phyloP scores from a whole-genome alignment of 805 yeast genomes.

The Huiozyma sinensis region DNA sequence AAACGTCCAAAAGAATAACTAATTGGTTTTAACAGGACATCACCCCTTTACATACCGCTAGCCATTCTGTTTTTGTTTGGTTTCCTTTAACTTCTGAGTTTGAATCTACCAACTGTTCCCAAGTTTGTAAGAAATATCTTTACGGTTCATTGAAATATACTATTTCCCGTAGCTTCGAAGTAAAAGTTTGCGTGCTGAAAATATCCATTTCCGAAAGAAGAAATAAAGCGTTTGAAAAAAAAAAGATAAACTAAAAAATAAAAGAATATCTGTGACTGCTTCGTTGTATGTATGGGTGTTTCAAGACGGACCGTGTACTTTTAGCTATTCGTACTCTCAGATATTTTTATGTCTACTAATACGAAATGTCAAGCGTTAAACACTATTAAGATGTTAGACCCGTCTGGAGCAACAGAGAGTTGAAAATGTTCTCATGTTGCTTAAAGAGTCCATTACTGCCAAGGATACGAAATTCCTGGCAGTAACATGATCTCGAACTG shows the following conservation, averaged over 20 bases:
- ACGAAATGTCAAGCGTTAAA: background rate
- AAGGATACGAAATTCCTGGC: background rate
- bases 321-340: no score
- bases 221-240: background rate
- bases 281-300: background rate
- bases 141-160: no score
- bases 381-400: slow-evolving; percentile 12
- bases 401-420: slow-evolving; percentile 20
- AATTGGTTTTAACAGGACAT: slow-evolving; percentile 31
- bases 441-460: slow-evolving; percentile 7
- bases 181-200: no score
- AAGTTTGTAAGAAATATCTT: no score
- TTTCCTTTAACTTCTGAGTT: background rate
- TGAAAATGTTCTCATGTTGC: slow-evolving; percentile 3
- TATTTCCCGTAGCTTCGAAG: no score
- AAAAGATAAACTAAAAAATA: background rate
- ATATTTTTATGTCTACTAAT: no score
- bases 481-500: slow-evolving; percentile 23
- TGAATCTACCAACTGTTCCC: background rate
- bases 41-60: slow-evolving; percentile 33
- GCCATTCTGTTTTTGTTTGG: slow-evolving; percentile 26
- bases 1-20: slow-evolving; percentile 21
- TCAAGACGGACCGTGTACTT: no score
- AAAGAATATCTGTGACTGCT: background rate
- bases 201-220: no score